Evolutionary conservation across 2,329 filamentous ascomycete species (phyloP), one percentile per base, ranked within the genome.

Genomic region (Pleomassaria siparia): DNA sequence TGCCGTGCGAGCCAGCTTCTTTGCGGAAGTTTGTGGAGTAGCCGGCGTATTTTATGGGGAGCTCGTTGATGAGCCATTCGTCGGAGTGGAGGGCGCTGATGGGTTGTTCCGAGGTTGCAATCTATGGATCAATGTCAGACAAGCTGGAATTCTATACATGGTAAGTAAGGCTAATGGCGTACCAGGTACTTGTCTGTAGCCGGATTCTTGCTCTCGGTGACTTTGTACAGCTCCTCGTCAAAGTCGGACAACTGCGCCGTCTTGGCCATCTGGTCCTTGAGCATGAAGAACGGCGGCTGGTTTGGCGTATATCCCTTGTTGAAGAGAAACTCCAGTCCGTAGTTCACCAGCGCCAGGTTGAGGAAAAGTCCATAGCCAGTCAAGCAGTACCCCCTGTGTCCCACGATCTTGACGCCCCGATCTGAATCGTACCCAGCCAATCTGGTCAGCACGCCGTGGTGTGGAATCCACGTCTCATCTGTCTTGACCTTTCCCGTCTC

Each of bases 221-320:
- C 92, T 76, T 97, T 97, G 81, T 99, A 99, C 43, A 99, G 78
- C 73, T 97, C 92, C 71, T 97, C 94, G 66, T 99, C 94, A 65
- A 99, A 99, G 65, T 96, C 89, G 59, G 94, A 91, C 21, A 99
- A 84, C 74, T 99, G 94, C 2, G 94, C 94, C 0, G 94, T 99
- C 80, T 97, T 97, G 51, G 88, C 91, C 94, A 99, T 99, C 71
- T 90, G 87, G 42, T 95, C 89, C 72, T 89, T 88, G 3, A 92
- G 82, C 89, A 97, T 96, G 78, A 99, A 95, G 67, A 90, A 91
- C 1, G 91, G 91, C 4, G 49, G 49, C 33, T 51, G 49, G 26
- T 47, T 47, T 11, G 89, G 86, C 24, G 81, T 90, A 73, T 91
- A 95, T 47, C 88, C 91, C 72, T 86, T 88, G 62, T 82, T 79